A percentile compares a stretch with the other conserved stretches of the same genome.
phyloP scores from a whole-genome alignment of 208 protist species.

The Crithidia sp. region DNA sequence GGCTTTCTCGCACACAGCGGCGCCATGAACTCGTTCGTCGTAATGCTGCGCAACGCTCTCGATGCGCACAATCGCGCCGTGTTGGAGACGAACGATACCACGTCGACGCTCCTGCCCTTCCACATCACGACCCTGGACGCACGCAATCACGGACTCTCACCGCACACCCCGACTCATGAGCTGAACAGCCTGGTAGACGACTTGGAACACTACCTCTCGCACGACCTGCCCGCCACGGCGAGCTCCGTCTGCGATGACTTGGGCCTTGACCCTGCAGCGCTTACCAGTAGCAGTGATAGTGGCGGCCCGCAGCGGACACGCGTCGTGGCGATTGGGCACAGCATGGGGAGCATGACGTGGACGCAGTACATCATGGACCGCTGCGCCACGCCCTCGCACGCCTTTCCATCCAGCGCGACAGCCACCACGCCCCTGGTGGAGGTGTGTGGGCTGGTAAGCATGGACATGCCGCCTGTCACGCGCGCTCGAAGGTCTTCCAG shows the following conservation, averaged over 20 bases:
- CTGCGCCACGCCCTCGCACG: neutral
- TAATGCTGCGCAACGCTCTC: slow-evolving; percentile 31
- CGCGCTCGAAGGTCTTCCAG: slow-evolving; percentile 23
- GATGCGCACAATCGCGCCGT: slow-evolving; percentile 24
- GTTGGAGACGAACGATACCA: slow-evolving; percentile 16
- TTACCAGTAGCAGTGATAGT: neutral
- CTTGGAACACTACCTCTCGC: slow-evolving; percentile 33
- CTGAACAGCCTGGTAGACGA: slow-evolving; percentile 44
- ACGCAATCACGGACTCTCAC: slow-evolving; percentile 65
- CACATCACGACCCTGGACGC: slow-evolving; percentile 44
- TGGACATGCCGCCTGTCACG: slow-evolving; percentile 67
- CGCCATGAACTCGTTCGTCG: slow-evolving; percentile 48
- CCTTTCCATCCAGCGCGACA: neutral
- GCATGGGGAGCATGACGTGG: slow-evolving; percentile 69
- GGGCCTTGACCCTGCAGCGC: neutral
- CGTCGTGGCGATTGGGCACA: slow-evolving; percentile 64
- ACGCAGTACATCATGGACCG: slow-evolving; percentile 53
- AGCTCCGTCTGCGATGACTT: neutral
- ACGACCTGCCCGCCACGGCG: slow-evolving; percentile 13
- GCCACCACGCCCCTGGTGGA: neutral
- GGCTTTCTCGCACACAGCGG: slow-evolving; percentile 68
- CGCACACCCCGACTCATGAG: slow-evolving; percentile 51
- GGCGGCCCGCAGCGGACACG: neutral
- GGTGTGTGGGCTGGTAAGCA: slow-evolving; percentile 43
- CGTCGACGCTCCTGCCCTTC: slow-evolving; percentile 5